These are phyloP conservation scores for Cornus suecica DNA, from an alignment of 148 eudicot species.

Conservation along the genomic window DNA sequence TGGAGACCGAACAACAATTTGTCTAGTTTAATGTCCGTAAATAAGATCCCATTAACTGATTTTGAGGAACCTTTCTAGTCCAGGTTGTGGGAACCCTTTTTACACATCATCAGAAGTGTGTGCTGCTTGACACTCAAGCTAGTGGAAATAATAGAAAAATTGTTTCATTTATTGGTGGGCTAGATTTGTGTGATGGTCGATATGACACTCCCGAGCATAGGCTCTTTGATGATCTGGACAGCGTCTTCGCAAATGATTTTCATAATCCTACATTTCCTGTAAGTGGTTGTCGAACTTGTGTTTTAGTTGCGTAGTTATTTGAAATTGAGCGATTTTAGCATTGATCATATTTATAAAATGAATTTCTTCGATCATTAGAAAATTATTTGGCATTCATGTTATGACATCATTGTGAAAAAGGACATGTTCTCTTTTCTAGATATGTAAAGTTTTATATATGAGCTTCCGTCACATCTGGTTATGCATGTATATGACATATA, in stretches of 20 bases:
- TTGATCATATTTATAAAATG: background rate
- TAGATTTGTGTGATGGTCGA: constrained; percentile 38
- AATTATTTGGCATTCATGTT: background rate
- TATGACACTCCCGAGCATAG: constrained; percentile 42
- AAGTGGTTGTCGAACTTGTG: constrained; percentile 9
- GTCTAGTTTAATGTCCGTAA: background rate
- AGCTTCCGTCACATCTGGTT: background rate
- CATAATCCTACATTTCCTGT: constrained; percentile 30
- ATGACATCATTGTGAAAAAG: no score
- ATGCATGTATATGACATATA: background rate
- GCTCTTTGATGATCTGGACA: constrained; percentile 29
- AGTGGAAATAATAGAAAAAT: constrained; percentile 33
- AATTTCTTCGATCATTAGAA: background rate
- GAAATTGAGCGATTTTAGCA: background rate
- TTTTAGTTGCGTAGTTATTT: background rate
- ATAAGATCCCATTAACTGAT: constrained; percentile 6
- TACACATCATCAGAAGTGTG: constrained; percentile 42
- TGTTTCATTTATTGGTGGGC: constrained; percentile 31
- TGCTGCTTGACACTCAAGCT: constrained; percentile 35
- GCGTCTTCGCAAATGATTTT: constrained; percentile 26
- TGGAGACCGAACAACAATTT: background rate
- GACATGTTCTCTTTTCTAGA: background rate
- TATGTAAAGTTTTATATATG: background rate
- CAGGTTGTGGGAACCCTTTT: constrained; percentile 39
- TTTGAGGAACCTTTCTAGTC: background rate